phyloP scores from a whole-genome alignment of 495 filamentous ascomycete species.

The Neurospora africana region DNA sequence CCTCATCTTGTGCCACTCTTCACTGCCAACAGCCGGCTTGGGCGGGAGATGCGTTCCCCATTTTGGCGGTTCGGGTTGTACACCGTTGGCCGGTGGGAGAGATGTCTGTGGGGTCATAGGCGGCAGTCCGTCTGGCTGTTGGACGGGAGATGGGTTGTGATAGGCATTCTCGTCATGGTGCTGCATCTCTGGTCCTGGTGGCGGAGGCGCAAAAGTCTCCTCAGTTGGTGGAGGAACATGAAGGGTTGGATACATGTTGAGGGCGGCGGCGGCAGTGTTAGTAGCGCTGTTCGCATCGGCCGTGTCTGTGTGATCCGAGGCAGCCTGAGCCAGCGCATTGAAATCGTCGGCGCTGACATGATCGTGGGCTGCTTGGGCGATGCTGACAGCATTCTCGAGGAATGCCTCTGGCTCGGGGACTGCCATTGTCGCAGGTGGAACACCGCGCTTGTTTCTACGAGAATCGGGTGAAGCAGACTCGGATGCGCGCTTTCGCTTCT shows the following conservation, averaged over 20 bases:
- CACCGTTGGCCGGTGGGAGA: conserved; percentile 21
- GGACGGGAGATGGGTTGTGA: conserved; percentile 22
- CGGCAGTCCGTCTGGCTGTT: conserved; percentile 37
- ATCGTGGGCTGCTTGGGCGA: conserved; percentile 36
- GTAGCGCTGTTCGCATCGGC: conserved; percentile 40
- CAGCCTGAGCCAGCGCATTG: conserved; percentile 36
- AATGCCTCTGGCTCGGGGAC: conserved; percentile 28
- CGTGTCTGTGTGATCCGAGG: conserved; percentile 33
- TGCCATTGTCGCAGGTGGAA: conserved; percentile 28
- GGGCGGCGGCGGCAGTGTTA: conserved; percentile 61
- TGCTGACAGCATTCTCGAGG: conserved; percentile 34
- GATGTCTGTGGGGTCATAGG: conserved; percentile 33
- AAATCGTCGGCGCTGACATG: conserved; percentile 37
- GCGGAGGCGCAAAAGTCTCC: conserved; percentile 47
- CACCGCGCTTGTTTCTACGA: conserved; percentile 35
- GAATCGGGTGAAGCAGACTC: conserved; percentile 34
- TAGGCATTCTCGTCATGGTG: conserved; percentile 26
- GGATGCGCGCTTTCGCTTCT: conserved; percentile 37
- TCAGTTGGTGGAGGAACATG: conserved; percentile 63
- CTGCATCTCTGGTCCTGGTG: conserved; percentile 8
- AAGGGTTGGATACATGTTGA: conserved; percentile 55
- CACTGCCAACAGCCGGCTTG: conserved; percentile 88
- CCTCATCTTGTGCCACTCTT: conserved; percentile 95
- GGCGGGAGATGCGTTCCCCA: conserved; percentile 11
- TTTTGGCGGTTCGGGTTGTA: conserved; percentile 16